Percentiles rank a stretch among this genome's conserved stretches.
These are phyloP conservation scores for Erysimum cheiranthoides DNA, from an alignment of 345 rosid genomes.

Conservation along the genomic window DNA sequence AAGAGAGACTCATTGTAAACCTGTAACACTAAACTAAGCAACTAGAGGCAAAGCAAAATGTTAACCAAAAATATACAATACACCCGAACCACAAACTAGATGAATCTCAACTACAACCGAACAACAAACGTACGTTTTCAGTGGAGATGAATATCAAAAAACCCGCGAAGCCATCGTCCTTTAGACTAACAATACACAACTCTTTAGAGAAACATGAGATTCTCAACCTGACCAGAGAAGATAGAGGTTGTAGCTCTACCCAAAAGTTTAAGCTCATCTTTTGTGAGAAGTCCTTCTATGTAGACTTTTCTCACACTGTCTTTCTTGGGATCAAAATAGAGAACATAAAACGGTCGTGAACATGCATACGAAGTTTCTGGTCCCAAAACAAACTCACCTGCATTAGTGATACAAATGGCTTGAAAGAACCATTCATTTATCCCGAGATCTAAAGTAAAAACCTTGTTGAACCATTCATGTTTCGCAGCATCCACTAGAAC, in stretches of 20 bases:
- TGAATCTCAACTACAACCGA: background rate
- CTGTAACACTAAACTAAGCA: too few species aligned
- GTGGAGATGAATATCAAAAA: background rate
- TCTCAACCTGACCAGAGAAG: conserved; percentile 26
- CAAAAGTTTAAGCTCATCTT: conserved; percentile 6
- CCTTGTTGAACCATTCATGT: background rate
- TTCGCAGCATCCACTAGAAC: conserved; percentile 18
- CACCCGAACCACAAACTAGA: too few species aligned
- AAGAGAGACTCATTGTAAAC: too few species aligned
- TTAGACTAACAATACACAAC: background rate
- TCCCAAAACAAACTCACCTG: conserved; percentile 28
- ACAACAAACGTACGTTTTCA: background rate
- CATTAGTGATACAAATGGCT: background rate
- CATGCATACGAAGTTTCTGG: background rate
- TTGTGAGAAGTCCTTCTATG: too few species aligned
- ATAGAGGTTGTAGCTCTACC: conserved; percentile 1
- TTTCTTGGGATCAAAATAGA: conserved; percentile 30
- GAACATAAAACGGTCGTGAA: conserved; percentile 2
- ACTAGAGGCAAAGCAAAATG: too few species aligned
- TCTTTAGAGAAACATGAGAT: conserved; percentile 31
- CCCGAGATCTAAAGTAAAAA: background rate
- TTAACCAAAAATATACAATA: too few species aligned
- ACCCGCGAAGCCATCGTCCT: too few species aligned
- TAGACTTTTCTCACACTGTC: too few species aligned
- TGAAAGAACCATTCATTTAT: background rate